Conservation (phyloP, 257 asterid genomes). For the Cynanchum wilfordii region DNA sequence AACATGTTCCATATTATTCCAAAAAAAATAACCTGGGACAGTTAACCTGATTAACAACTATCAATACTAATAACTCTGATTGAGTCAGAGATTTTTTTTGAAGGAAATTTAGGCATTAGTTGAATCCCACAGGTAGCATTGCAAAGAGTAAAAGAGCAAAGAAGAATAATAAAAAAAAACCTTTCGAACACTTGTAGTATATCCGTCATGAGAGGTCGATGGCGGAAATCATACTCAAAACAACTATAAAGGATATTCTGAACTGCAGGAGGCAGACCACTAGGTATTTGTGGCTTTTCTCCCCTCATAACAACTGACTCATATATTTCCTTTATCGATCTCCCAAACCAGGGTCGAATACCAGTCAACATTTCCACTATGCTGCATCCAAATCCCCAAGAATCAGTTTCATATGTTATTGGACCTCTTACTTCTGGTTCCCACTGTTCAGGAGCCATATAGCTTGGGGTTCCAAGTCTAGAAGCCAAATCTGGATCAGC, state of each 20-base stretch:
- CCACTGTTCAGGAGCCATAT: conserved; percentile 82
- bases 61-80: neutral
- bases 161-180: conserved; percentile 14
- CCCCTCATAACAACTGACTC: conserved; percentile 36
- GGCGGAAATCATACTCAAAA: conserved; percentile 57
- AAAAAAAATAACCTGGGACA: neutral
- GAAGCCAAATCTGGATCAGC: conserved; percentile 30
- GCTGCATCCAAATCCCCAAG: conserved; percentile 73
- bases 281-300: conserved; percentile 59
- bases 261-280: conserved; percentile 49
- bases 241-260: conserved; percentile 52
- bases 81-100: neutral
- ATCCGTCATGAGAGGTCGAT: conserved; percentile 57
- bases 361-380: conserved; percentile 63
- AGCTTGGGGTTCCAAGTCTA: conserved; percentile 55
- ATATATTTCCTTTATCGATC: conserved; percentile 41
- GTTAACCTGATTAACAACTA: neutral
- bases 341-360: conserved; percentile 52
- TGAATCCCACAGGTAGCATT: neutral
- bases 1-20: neutral
- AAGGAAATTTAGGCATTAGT: neutral
- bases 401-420: conserved; percentile 53
- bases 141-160: no score
- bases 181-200: conserved; percentile 54
- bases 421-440: conserved; percentile 67